These are phyloP conservation scores for Pythium sp. DNA, from an alignment of 352 stramenopile genomes.

Conservation along the genomic window DNA sequence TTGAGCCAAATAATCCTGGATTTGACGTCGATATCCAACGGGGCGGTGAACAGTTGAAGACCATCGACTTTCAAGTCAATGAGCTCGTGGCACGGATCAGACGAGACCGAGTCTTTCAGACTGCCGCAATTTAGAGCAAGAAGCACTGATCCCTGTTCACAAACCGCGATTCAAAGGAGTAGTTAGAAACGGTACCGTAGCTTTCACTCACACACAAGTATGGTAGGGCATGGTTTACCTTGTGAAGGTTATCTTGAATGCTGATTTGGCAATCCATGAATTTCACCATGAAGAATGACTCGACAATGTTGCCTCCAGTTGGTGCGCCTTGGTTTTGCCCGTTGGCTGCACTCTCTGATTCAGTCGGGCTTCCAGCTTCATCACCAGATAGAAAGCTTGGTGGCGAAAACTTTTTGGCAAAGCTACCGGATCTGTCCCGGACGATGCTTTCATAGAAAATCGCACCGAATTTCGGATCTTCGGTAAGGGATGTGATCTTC, in stretches of 20 bases:
- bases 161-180: not conserved
- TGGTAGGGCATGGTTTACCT: slow-evolving; percentile 25
- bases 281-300: slow-evolving; percentile 65
- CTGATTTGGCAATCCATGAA: slow-evolving; percentile 81
- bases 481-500: slow-evolving; percentile 60
- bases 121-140: slow-evolving; percentile 59
- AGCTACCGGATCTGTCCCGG: slow-evolving; percentile 23
- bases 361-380: not conserved
- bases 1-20: slow-evolving; percentile 68
- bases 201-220: no score
- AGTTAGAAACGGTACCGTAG: not conserved
- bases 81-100: slow-evolving; percentile 44
- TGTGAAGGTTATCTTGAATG: slow-evolving; percentile 63
- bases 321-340: not conserved
- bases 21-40: slow-evolving; percentile 70
- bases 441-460: slow-evolving; percentile 46
- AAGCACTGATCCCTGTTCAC: slow-evolving; percentile 50
- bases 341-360: not conserved
- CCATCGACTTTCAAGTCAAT: slow-evolving; percentile 63
- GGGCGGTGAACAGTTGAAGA: slow-evolving; percentile 62
- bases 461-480: slow-evolving; percentile 68
- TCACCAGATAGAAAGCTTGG: slow-evolving; percentile 6
- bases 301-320: slow-evolving; percentile 23
- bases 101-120: slow-evolving; percentile 53
- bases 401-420: not conserved